Percentiles rank a stretch among this genome's conserved stretches.
Conservation (phyloP, 1,284 basidiomycete species). For the Ceratobasidium sp. region DNA sequence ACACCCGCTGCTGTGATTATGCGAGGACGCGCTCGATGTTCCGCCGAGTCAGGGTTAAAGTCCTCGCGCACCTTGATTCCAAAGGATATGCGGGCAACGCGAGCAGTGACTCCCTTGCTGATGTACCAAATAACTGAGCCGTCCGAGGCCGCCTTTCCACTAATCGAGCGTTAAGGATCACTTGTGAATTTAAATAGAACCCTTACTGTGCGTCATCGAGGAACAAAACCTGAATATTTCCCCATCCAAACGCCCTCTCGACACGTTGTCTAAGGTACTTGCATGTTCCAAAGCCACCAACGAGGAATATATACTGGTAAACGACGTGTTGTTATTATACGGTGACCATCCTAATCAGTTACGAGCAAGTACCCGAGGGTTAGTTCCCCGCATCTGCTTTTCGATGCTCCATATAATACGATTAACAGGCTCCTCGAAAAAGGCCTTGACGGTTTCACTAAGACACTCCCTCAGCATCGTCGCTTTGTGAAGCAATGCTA, state of each 20-base stretch:
- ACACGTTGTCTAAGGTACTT: slow-evolving; percentile 9
- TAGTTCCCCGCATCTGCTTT: no score
- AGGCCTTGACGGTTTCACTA: not conserved
- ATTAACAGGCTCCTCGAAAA: not conserved
- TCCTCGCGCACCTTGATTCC: not conserved
- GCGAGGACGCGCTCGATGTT: not conserved
- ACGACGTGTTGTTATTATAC: no score
- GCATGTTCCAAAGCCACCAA: slow-evolving; percentile 23
- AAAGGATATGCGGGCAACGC: slow-evolving; percentile 7
- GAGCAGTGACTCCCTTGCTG: not conserved
- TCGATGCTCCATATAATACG: no score
- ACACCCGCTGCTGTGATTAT: not conserved
- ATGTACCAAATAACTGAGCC: slow-evolving; percentile 12
- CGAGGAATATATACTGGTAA: slow-evolving; percentile 27
- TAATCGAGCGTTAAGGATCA: no score
- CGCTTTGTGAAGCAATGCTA: not conserved
- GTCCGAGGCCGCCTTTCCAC: slow-evolving; percentile 2
- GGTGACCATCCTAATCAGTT: not conserved
- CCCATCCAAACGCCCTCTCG: not conserved
- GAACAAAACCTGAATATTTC: not conserved
- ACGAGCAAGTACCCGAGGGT: not conserved
- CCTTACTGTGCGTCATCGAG: slow-evolving; percentile 7
- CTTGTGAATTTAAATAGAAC: not conserved
- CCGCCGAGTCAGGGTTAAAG: not conserved
- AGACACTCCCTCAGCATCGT: not conserved